Base-by-base conservation (phyloP, 2,329 filamentous ascomycete genomes). In the Microascus cirrosus region DNA sequence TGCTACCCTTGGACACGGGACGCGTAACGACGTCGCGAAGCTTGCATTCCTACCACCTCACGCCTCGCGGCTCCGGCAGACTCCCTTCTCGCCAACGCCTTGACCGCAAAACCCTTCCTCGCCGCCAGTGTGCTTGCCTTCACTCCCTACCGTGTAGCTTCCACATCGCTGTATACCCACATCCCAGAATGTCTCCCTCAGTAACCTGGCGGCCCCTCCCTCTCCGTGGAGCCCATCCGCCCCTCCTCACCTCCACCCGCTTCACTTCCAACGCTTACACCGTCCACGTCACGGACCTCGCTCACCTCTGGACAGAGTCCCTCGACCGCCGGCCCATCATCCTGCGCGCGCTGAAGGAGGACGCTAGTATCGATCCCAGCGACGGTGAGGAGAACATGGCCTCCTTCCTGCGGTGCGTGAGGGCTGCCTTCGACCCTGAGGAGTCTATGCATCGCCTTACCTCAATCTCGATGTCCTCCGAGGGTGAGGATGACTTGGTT, bases 311-410 rank as follows among this genome's bases (percentile, higher is more conserved):
- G 89, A 71, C 74, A 28, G 88, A 92, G 70, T 75, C 69, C 10
- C 71, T 91, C 24, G 78, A 83, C 58, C 74, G 82, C 24, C 75
- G 74, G n/a, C 76, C 74, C 12, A 86, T 93, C 59, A 77, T 84
- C 58, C 72, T 77, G 60, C 81, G 86, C 60, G 86, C 83, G 34
- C 75, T 81, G 58, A 71, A 79, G 25, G 78, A 85, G 63, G 78
- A 83, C 63, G 88, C 85, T 18, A 84, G 81, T 60, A 90, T 93
- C 60, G 87, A 93, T 66, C 84, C 89, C 1, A 84, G 80, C 66
- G 84, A 87, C 62, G 85, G 86, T 60, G 73, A 77, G 0, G 80
- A 83, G 55, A 88, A 93, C 65, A 82, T 89, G 71, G 67, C 71
- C 28, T 83, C 84, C 55, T 82, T 93, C 56, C 73, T 92, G 15